Base-by-base conservation (phyloP, 2,329 filamentous ascomycete genomes). In the Paecilomyces sp. region DNA sequence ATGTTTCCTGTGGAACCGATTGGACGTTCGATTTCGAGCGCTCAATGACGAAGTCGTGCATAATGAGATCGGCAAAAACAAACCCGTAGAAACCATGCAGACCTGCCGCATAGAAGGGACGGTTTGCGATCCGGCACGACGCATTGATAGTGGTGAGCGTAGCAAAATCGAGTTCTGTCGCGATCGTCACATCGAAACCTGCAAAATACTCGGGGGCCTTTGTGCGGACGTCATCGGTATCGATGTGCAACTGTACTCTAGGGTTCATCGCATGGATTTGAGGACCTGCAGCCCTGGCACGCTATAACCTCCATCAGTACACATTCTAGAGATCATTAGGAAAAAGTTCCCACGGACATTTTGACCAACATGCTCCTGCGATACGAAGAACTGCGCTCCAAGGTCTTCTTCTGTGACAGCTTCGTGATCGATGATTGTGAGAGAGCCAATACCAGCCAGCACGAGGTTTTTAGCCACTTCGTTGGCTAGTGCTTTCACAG, bases 391-490 rank as follows among this genome's bases (percentile, higher is more conserved):
- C 66, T 92, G 88, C 15, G 88, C 84, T 47, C 89, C 90, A 1
- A 96, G 79, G 72, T 97, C 93, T 56, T 88, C 85, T 68, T 92
- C 88, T 0, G 85, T 88, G 59, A 96, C 89, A 9, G 78, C 63
- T 58, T 88, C 86, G 68, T 90, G 84, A 76, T 99, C 94, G 60
- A 94, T 81, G 59, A 99, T 86, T 15, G 93, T 97, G 62, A 99
- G 82, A 33, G 91, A 93, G 60, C 90, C 89, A 68, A 99, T 89
- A 61, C 94, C 94, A 24, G 94, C 92, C 2, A 99, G 85, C 18
- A 97, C 93, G 24, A 99, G 87, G 72, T 97, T 99, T 80, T 99
- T 99, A 63, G 94, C 92, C 58, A 97, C 89, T 77, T 99, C 94
- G 72, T 93, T 95, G 60, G 90, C 92, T 15, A 99, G 84, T 0